Conservation (phyloP, 176 grass and related monocot species). For the Dendrocalamus sinicus region DNA sequence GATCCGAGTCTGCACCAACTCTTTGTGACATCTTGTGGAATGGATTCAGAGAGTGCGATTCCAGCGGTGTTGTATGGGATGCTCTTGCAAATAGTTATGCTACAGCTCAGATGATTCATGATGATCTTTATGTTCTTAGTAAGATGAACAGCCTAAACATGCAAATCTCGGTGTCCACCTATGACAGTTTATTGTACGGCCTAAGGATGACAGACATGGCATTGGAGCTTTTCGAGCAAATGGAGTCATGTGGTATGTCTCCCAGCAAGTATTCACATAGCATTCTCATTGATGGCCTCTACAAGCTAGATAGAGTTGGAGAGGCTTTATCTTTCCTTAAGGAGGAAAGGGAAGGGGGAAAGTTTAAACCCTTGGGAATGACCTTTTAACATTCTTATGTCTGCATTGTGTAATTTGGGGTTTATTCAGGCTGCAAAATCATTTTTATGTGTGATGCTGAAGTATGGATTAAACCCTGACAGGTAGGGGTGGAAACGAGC, state of each 20-base stretch:
- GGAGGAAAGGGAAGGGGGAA: constrained; percentile 51
- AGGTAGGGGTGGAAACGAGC: background rate
- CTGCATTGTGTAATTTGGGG: constrained; percentile 63
- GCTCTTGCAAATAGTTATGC: constrained; percentile 76
- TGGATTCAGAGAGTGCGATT: constrained; percentile 62
- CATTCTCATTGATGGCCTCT: constrained; percentile 80
- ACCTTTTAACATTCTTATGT: constrained; percentile 77
- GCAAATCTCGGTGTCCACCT: constrained; percentile 70
- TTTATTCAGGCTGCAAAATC: constrained; percentile 71
- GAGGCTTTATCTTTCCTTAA: constrained; percentile 80
- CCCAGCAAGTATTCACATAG: constrained; percentile 63
- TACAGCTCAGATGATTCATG: constrained; percentile 65
- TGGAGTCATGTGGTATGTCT: constrained; percentile 62
- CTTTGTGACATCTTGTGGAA: constrained; percentile 63
- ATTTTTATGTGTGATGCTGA: constrained; percentile 75
- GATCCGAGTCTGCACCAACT: constrained; percentile 56
- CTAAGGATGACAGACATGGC: constrained; percentile 61
- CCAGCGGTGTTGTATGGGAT: constrained; percentile 61
- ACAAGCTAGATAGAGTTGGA: constrained; percentile 72
- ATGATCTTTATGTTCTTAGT: constrained; percentile 77
- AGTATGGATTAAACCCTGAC: constrained; percentile 69
- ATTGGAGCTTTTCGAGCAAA: constrained; percentile 66
- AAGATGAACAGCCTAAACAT: constrained; percentile 82
- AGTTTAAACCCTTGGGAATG: constrained; percentile 63
- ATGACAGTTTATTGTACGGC: constrained; percentile 66